phyloP scores from a whole-genome alignment of 179 eudicot species.

The Silene vulgaris region DNA sequence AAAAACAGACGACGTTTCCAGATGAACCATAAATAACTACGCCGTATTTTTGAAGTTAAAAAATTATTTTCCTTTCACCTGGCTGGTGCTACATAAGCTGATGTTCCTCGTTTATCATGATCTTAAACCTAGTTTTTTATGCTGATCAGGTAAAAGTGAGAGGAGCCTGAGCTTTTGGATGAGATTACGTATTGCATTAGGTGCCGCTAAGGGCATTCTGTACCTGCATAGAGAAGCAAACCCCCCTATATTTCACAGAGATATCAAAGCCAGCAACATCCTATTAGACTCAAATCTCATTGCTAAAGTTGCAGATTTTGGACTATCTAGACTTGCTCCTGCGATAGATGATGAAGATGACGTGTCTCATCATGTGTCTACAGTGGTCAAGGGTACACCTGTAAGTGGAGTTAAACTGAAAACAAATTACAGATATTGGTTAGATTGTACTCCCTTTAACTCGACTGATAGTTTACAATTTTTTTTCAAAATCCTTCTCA shows the following conservation, averaged over 20 bases:
- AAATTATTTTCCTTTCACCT: neutral
- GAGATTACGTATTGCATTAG: slow-evolving; percentile 55
- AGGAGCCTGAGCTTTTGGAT: slow-evolving; percentile 39
- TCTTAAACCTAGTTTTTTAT: neutral
- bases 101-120: neutral
- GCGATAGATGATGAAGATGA: slow-evolving; percentile 41
- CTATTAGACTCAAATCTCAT: slow-evolving; percentile 48
- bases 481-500: neutral
- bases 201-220: slow-evolving; percentile 56
- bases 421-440: neutral
- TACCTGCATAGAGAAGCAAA: slow-evolving; percentile 66
- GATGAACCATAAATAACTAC: neutral
- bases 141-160: slow-evolving; percentile 36
- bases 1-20: neutral
- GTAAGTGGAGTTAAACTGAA: slow-evolving; percentile 31
- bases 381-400: slow-evolving; percentile 66
- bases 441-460: neutral
- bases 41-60: neutral
- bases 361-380: slow-evolving; percentile 49
- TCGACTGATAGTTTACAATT: neutral
- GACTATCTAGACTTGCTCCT: slow-evolving; percentile 63
- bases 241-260: slow-evolving; percentile 69
- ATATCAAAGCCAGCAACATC: slow-evolving; percentile 63
- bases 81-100: slow-evolving; percentile 3
- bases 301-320: slow-evolving; percentile 74